Evolutionary conservation across 306 rosid species (phyloP).

Genomic region (Dalbergia oliveri): DNA sequence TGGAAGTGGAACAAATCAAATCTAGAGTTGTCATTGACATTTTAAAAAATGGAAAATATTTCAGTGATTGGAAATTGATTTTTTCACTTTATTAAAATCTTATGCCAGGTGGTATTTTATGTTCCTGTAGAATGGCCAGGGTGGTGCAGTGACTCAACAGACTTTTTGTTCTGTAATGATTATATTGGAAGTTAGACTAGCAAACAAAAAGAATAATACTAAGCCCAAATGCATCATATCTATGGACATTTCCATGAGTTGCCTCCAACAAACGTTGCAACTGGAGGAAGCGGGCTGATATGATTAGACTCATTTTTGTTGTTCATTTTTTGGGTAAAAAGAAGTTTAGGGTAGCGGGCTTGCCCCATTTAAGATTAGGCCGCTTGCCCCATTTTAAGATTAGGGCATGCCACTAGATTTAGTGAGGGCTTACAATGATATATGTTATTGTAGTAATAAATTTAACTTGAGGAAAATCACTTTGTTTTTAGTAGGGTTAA

Average conservation of each 20-base stretch:
- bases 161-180: neutral
- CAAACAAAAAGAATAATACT: neutral
- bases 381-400: neutral
- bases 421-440: neutral
- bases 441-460: slow-evolving; percentile 2
- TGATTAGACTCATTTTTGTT: too few relatives aligned
- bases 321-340: too few relatives aligned
- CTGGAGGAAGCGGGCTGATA: too few relatives aligned
- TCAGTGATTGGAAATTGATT: neutral
- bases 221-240: neutral
- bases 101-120: slow-evolving; percentile 9
- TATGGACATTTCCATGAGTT: slow-evolving; percentile 11
- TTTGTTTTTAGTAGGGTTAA: neutral
- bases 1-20: slow-evolving; percentile 16
- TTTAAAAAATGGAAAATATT: neutral
- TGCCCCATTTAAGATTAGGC: too few relatives aligned
- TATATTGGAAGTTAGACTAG: neutral
- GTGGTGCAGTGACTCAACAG: slow-evolving; percentile 7
- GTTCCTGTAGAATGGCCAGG: slow-evolving; percentile 26
- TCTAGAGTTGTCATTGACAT: neutral
- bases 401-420: neutral
- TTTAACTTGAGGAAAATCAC: slow-evolving; percentile 1
- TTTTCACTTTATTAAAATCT: neutral
- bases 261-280: neutral
- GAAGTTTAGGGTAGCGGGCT: too few relatives aligned